These are phyloP conservation scores for Agaricus blazei DNA, from an alignment of 768 basidiomycete genomes.

Conservation along the genomic window DNA sequence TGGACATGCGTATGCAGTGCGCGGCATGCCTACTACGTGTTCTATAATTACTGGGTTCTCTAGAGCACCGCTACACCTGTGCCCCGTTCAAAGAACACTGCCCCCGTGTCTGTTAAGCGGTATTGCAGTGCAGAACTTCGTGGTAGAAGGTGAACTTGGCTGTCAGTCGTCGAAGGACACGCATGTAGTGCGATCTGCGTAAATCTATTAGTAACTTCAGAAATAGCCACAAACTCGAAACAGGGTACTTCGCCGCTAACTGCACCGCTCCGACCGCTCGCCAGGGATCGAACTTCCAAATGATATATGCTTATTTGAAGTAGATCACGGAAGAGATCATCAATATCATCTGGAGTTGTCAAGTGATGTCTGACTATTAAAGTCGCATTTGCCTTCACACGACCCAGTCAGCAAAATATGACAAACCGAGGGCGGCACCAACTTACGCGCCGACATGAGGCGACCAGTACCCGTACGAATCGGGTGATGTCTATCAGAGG, in stretches of 20 bases:
- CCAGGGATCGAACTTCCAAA: constrained; percentile 64
- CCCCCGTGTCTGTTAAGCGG: constrained; percentile 58
- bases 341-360: constrained; percentile 47
- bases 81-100: constrained; percentile 69
- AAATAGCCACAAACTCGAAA: background rate
- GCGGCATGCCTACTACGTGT: constrained; percentile 1
- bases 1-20: constrained; percentile 4
- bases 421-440: background rate
- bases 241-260: constrained; percentile 69
- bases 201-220: background rate
- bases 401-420: background rate
- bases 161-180: constrained; percentile 33
- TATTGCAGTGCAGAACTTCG: constrained; percentile 64
- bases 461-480: constrained; percentile 55
- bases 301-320: constrained; percentile 65
- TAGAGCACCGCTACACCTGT: constrained; percentile 63
- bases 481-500: constrained; percentile 44
- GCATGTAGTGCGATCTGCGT: constrained; percentile 57
- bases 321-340: constrained; percentile 54
- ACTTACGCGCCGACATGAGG: constrained; percentile 49
- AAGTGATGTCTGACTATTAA: constrained; percentile 65
- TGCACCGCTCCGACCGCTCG: constrained; percentile 71
- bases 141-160: constrained; percentile 36
- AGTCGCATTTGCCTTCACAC: constrained; percentile 41
- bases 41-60: background rate